phyloP scores from a whole-genome alignment of 106 monocot species.

The Triglochin maritima region DNA sequence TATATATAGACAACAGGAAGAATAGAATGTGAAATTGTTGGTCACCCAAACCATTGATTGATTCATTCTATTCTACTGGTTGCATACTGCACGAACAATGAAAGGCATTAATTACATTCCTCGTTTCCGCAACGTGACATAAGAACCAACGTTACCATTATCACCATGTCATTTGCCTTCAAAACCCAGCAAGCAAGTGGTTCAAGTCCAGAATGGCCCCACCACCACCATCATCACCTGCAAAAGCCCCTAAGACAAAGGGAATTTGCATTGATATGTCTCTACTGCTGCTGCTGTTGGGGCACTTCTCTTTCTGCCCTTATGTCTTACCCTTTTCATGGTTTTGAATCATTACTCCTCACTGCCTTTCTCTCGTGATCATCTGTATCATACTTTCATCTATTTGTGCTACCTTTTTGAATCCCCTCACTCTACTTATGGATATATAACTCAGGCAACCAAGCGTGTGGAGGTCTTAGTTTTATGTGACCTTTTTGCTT shows the following conservation, averaged over 20 bases:
- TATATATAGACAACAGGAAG: too few species aligned
- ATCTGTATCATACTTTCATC: not conserved
- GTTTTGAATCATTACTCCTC: not conserved
- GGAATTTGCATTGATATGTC: not conserved
- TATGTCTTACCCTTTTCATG: constrained; percentile 3
- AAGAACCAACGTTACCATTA: constrained; percentile 5
- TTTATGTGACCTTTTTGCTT: not conserved
- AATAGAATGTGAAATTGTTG: too few species aligned
- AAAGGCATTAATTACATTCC: constrained; percentile 4
- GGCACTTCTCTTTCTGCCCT: constrained; percentile 5
- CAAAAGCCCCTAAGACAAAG: constrained; percentile 8
- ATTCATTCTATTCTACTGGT: constrained; percentile 1
- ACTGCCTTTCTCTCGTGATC: not conserved
- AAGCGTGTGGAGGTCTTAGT: not conserved
- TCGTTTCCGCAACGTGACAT: not conserved
- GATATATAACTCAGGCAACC: not conserved
- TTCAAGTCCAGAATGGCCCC: constrained; percentile 3
- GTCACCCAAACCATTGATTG: not conserved
- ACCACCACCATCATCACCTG: constrained; percentile 1
- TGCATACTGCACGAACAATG: not conserved
- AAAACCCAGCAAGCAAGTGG: not conserved
- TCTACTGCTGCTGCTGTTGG: not conserved
- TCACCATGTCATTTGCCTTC: not conserved
- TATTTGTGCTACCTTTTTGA: not conserved
- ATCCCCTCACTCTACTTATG: not conserved